Evolutionary conservation across 202 grass and related monocot genomes (phyloP), one percentile per base, ranked within the genome.

Genomic region (Schoenoplectus tabernaemontani): DNA sequence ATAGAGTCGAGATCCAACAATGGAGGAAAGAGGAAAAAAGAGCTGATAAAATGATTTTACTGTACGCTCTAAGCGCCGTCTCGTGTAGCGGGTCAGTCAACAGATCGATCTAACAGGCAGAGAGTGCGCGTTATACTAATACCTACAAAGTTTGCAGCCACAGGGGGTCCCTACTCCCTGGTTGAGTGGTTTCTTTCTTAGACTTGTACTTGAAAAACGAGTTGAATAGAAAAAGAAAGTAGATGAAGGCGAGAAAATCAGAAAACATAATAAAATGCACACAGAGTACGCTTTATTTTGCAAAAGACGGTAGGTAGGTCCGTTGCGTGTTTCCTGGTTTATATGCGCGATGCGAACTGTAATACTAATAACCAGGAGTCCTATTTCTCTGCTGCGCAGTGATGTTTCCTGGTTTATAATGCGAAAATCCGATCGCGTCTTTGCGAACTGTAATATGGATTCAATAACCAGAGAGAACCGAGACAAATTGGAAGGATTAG

Each of bases 1-100:
- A 53, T 28, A 74, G 70, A 51, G 70, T 74, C 70, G 70, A 74
- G 70, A 74, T 74, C 70, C 70, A 34, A 53, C 70, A 53, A 74
- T 53, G 46, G 70, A 54, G 69, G 44, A 73, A 34, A 74, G 28
- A 9, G n/a, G 44, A 53, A 26, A 74, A 15, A 54, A 73, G 70
- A 74, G 15, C 23, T 74, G 26, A 53, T 46, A 53, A 51, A 33
- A 54, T 54, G 24, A 0, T 19, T 74, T 33, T 19, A n/a, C 26
- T 53, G 70, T n/a, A 26, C 46, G 7, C 26, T 74, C 9, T 53
- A 51, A 51, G 7, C 6, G 28, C 7, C 34, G 5, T 8, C 54
- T n/a, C 20, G 24, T 51, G 70, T 54, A 74, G 46, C 46, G 46
- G 8, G 44, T 74, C 24, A 73, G 13, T 33, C 10, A 6, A 1